Evolutionary conservation across 306 rosid genomes (phyloP), one percentile per base, ranked within the genome.

Genomic region (Trifolium subterraneum): DNA sequence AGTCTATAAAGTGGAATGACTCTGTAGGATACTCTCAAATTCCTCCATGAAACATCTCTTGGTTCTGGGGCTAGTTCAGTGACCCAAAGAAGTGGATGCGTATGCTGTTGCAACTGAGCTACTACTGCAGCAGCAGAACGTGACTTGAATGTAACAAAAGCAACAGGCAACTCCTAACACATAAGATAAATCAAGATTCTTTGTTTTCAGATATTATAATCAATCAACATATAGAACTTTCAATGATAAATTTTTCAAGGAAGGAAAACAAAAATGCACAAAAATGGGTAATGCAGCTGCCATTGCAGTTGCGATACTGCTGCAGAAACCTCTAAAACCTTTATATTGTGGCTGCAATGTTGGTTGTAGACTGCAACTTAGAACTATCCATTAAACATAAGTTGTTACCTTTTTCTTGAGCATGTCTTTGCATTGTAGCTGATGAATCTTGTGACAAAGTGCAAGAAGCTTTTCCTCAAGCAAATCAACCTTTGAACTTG

Each of bases 11-110:
- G 90, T 2, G 94, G 92, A 79, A 90, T 75, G 39, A 77, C 6
- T 80, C 91, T 84, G 68, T 64, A 78, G 42, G 96, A 80, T 54
- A 90, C 78, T 15, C 80, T 80, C 87, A 91, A 68, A 86, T 81
- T 93, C 81, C 96, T 86, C 98, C 98, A 93, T n/a, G 96, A 86
- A 72, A 93, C 89, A 79, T 89, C 93, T 81, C 94, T 93, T 19
- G 94, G 97, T 76, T 93, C 97, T 14, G 96, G 98, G 55, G 97
- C 94, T 81, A 64, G 72, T 74, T 88, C 91, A n/a, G 96, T 88
- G 69, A 88, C 86, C 97, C 94, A 93, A 48, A 74, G 79, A 84
- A 88, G 92, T 55, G 96, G 90, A 82, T 89, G 82, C 45, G 92
- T 65, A 73, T 92, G 88, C 73, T 88, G 98, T 72, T 88, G 96